phyloP scores from a whole-genome alignment of 805 yeast genomes.

The Suhomyces sp. region DNA sequence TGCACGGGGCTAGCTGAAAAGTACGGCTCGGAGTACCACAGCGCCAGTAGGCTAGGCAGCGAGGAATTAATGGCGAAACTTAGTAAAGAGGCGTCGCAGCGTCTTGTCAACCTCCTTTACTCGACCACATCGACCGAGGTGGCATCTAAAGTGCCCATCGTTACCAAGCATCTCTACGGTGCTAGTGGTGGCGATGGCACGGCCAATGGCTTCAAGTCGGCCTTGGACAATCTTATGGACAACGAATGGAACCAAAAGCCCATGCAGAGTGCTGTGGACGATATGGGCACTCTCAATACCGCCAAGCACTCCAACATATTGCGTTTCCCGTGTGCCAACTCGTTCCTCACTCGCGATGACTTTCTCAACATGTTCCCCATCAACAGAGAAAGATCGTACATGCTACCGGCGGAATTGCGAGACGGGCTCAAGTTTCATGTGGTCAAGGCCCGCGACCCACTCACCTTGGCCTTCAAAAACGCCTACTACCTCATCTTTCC shows the following conservation, averaged over 20 bases:
- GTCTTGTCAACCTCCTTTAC: conserved; percentile 29
- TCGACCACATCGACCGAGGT: conserved; percentile 28
- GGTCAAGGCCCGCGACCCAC: conserved; percentile 49
- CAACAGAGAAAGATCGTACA: conserved; percentile 26
- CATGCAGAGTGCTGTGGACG: conserved; percentile 20
- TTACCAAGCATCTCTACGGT: conserved; percentile 25
- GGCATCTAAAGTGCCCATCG: conserved; percentile 24
- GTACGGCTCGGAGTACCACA: not conserved
- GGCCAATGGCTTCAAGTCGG: conserved; percentile 12
- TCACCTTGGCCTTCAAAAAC: conserved; percentile 42
- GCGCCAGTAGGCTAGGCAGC: not conserved
- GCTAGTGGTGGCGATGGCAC: not conserved
- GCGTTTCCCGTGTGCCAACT: conserved; percentile 34
- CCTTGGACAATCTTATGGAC: conserved; percentile 27
- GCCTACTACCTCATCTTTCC: conserved; percentile 55
- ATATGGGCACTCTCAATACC: conserved; percentile 12
- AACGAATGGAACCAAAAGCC: conserved; percentile 33
- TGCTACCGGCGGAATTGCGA: conserved; percentile 17
- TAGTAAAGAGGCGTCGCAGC: conserved; percentile 19
- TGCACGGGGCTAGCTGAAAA: not conserved
- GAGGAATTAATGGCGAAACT: conserved; percentile 10
- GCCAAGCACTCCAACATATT: conserved; percentile 28
- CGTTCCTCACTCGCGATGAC: conserved; percentile 38
- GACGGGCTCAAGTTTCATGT: conserved; percentile 36
- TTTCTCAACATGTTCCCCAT: conserved; percentile 38